Base-by-base conservation (phyloP, 257 asterid genomes). In the Solanum sejunctum region DNA sequence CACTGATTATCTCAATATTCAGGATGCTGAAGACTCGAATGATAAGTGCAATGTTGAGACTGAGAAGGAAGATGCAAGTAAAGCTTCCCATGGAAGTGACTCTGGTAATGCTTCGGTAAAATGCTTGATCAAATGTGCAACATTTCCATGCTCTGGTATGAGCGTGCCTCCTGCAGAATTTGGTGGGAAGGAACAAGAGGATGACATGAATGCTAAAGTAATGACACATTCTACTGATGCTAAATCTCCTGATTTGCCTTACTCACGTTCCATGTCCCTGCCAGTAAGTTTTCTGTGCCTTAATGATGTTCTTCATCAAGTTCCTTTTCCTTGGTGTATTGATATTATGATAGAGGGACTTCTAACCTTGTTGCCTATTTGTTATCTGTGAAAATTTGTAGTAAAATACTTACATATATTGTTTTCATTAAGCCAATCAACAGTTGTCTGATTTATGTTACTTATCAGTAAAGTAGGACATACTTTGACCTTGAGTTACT, bases 211-310 rank as follows among this genome's bases (percentile, higher is more conserved):
- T 41, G 51, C 88, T 47, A 84, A 51, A 67, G 85, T 78, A 41
- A 55, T 41, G 13, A 70, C 78, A 47, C 83, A 15, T 72, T 79
- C 84, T 61, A 84, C 28, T 51, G 64, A 56, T 64, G 13, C 86
- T 21, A 71, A 85, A 80, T 87, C 91, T 84, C 88, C 49, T 82
- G 36, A 78, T 41, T 58, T 79, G 61, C 49, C 89, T 70, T 4
- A 61, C 82, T 84, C 90, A 18, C 87, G 39, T 55, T 87, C 89
- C n/a, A 9, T 7, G n/a, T 86, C 82, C 54, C 69, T 69, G 72
- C 86, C 88, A 75, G 94, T 91, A 84, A 87, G 94, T 88, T 87
- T 36, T 75, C 52, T 6, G 47, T 75, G 61, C 75, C 78, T 78
- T 78, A 54, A 21, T 49, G 43, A 8, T 56, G 52, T 28, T 66